Conservation (phyloP, 2,329 filamentous ascomycete species). For the Aspergillus sp. region DNA sequence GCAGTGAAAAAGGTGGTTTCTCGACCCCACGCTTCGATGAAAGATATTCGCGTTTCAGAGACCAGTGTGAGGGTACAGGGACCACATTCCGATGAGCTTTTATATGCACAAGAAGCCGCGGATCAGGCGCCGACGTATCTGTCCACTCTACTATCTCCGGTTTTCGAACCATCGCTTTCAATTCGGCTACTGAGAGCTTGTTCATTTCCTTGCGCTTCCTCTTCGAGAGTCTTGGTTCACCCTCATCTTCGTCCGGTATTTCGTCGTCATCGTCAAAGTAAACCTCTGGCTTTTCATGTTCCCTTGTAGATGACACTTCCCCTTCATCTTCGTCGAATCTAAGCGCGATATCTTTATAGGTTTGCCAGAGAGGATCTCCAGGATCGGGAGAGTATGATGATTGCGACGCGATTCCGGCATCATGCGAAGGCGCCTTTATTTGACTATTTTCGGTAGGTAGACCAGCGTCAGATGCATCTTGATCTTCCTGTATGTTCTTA, state of each 20-base stretch:
- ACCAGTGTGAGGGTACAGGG: slow-evolving; percentile 90
- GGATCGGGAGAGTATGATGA: slow-evolving; percentile 46
- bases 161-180: slow-evolving; percentile 83
- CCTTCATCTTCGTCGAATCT: slow-evolving; percentile 63
- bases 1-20: slow-evolving; percentile 84
- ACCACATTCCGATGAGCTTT: slow-evolving; percentile 94
- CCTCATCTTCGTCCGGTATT: slow-evolving; percentile 67
- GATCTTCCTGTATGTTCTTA: slow-evolving; percentile 21
- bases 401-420: slow-evolving; percentile 39
- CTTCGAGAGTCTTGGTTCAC: slow-evolving; percentile 70
- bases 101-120: slow-evolving; percentile 81
- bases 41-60: slow-evolving; percentile 89
- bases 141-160: slow-evolving; percentile 98
- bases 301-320: slow-evolving; percentile 56
- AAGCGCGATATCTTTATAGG: slow-evolving; percentile 74
- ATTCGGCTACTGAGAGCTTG: slow-evolving; percentile 87
- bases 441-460: slow-evolving; percentile 3
- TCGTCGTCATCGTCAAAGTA: slow-evolving; percentile 78
- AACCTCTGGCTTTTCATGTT: slow-evolving; percentile 72
- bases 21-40: slow-evolving; percentile 96
- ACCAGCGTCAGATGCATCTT: slow-evolving; percentile 4
- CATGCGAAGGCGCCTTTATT: slow-evolving; percentile 6
- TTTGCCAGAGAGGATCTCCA: slow-evolving; percentile 69
- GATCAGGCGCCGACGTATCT: slow-evolving; percentile 84
- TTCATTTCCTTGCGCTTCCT: slow-evolving; percentile 88